Percentiles rank a stretch among this genome's conserved stretches.
Conservation (phyloP, 805 yeast genomes). For the Candida tammaniensis region DNA sequence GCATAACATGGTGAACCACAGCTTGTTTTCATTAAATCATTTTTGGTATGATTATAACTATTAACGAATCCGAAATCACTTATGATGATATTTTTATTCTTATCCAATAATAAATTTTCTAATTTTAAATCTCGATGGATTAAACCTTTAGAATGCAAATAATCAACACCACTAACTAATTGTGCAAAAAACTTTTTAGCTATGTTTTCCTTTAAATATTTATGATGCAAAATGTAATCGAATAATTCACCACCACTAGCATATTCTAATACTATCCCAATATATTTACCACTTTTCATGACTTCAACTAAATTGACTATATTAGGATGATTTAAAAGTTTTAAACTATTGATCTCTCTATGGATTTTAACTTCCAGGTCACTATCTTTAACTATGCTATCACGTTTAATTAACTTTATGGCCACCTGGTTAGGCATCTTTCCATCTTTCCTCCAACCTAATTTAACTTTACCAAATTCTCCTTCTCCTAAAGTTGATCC, state of each 20-base stretch:
- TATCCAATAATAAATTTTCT: conserved; percentile 74
- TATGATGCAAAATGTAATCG: conserved; percentile 83
- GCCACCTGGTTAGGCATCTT: conserved; percentile 83
- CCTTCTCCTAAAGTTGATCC: conserved; percentile 98
- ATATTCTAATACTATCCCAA: conserved; percentile 94
- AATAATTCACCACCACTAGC: conserved; percentile 98
- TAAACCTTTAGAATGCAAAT: conserved; percentile 77
- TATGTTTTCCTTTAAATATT: conserved; percentile 78
- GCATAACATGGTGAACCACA: conserved; percentile 99
- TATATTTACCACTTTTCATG: conserved; percentile 87
- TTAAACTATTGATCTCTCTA: conserved; percentile 88
- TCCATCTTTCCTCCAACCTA: conserved; percentile 92
- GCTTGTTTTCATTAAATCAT: conserved; percentile 86
- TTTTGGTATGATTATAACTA: conserved; percentile 55
- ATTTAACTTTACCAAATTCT: conserved; percentile 95
- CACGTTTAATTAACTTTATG: conserved; percentile 85
- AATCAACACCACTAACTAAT: conserved; percentile 88
- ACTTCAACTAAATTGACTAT: conserved; percentile 91
- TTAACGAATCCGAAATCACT: conserved; percentile 96
- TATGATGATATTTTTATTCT: conserved; percentile 80
- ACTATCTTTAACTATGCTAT: conserved; percentile 80
- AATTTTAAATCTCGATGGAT: conserved; percentile 77
- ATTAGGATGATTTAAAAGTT: conserved; percentile 86
- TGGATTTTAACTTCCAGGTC: conserved; percentile 87
- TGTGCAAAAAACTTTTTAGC: conserved; percentile 92